Base-by-base conservation (phyloP, 495 filamentous ascomycete species). In the Talaromyces stipitatus region DNA sequence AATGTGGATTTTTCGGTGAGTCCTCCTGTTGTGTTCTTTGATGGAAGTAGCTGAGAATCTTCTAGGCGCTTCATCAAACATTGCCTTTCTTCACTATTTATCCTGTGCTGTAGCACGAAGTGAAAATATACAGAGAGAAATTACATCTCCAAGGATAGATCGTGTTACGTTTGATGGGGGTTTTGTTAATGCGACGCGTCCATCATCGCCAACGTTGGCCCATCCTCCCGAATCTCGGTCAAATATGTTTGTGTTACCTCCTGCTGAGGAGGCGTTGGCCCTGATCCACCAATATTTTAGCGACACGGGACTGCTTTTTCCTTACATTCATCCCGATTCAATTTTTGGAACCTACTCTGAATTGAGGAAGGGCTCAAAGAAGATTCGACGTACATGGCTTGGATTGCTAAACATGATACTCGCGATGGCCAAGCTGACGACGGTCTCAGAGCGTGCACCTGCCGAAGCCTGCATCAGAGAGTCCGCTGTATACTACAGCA, bases 1-100 rank as follows among this genome's bases (percentile, higher is more conserved):
- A 77, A 55, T 75, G 64, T 27, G 76, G 72, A 0, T 78, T 75
- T 56, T 79, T 79, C 61, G 76, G 74, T 78, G 63, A 29, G 22
- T 1, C 45, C 20, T 16, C 1, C 48, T 24, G 4, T 51, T 28
- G n/a, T 28, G 20, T n/a, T 16, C 22, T 28, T 26, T 29, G 3
- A 14, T 3, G 5, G 11, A 10, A 51, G n/a, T 26, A 26, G 12
- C 54, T 64, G 38, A 58, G 52, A 29, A 41, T 33, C 30, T n/a
- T n/a, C 20, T 36, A 76, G 73, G 75, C 12, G 69, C 75, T 6
- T 77, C 75, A 7, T 78, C 75, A 4, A 78, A 78, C 55, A 76
- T 76, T 46, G 72, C 75, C 9, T 77, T 77, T 36, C 66, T 74
- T 23, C 62, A 71, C 11, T 66, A 69, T 57, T 62, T 73, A 16